Percentiles rank a stretch among this genome's conserved stretches.
phyloP scores from a whole-genome alignment of 106 monocot species.

The Dioscorea zingiberensis region DNA sequence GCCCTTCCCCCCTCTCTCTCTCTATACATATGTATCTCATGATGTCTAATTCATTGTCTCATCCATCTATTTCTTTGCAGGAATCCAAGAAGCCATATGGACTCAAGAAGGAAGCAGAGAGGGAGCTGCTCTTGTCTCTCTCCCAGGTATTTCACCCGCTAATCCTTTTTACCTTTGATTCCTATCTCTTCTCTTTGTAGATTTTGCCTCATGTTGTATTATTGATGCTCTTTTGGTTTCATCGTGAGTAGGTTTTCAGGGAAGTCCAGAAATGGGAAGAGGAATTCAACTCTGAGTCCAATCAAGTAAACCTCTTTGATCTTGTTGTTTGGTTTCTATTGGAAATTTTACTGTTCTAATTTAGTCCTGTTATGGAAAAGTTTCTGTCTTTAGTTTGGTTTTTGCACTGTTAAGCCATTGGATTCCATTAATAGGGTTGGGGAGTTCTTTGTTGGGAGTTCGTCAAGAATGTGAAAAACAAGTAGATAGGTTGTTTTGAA shows the following conservation, averaged over 20 bases:
- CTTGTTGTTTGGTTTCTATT: background rate
- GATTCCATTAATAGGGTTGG: background rate
- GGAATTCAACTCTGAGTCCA: background rate
- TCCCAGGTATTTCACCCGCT: background rate
- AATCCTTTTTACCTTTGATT: background rate
- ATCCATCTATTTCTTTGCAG: background rate
- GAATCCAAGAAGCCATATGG: background rate
- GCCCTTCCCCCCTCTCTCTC: background rate
- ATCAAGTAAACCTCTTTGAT: background rate
- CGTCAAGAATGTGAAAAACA: background rate
- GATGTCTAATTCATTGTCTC: background rate
- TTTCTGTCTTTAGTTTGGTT: no score
- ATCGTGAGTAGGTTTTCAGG: background rate
- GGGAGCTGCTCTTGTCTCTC: constrained; percentile 6
- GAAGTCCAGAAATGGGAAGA: background rate
- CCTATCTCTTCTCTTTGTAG: background rate
- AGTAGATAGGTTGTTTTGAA: background rate
- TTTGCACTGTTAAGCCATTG: background rate
- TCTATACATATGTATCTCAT: background rate
- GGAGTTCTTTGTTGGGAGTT: background rate
- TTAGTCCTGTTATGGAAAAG: no score
- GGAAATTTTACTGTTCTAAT: no score
- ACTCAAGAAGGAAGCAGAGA: constrained; percentile 1
- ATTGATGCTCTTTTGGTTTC: background rate
- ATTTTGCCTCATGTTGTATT: background rate